phyloP scores from a whole-genome alignment of 352 stramenopile species.

The Phytopythium mirpurense region DNA sequence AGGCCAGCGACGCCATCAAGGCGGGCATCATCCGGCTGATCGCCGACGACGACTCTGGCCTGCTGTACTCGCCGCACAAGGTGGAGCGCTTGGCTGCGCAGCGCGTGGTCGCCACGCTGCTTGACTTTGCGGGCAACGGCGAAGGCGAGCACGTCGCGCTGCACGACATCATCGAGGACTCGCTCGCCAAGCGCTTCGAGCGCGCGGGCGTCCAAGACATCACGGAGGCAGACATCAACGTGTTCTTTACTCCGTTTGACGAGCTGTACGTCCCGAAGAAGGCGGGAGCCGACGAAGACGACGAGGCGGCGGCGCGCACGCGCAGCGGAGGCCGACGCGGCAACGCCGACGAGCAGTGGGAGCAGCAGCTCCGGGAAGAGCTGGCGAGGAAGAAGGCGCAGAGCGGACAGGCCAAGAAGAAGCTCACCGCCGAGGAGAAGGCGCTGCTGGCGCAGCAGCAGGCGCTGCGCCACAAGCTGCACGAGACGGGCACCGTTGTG shows the following conservation, averaged over 20 bases:
- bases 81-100: slow-evolving; percentile 60
- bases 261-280: slow-evolving; percentile 72
- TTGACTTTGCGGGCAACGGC: slow-evolving; percentile 78
- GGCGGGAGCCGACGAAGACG: slow-evolving; percentile 14
- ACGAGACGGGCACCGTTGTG: slow-evolving; percentile 34
- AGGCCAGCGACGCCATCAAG: slow-evolving; percentile 60
- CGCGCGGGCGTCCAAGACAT: slow-evolving; percentile 43
- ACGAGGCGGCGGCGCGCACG: slow-evolving; percentile 11
- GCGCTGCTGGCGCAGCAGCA: slow-evolving; percentile 56
- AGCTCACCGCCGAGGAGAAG: slow-evolving; percentile 53
- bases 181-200: slow-evolving; percentile 49
- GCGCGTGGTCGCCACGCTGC: slow-evolving; percentile 59
- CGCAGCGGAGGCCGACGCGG: slow-evolving; percentile 36
- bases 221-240: slow-evolving; percentile 44
- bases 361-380: slow-evolving; percentile 80
- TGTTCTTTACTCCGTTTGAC: slow-evolving; percentile 64
- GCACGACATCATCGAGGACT: slow-evolving; percentile 60
- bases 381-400: slow-evolving; percentile 53
- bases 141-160: slow-evolving; percentile 70
- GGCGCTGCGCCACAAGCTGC: slow-evolving; percentile 37
- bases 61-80: slow-evolving; percentile 44
- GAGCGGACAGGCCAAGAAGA: slow-evolving; percentile 34
- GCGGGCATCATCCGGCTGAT: slow-evolving; percentile 42
- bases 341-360: slow-evolving; percentile 83
- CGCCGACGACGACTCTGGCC: slow-evolving; percentile 30